phyloP scores from a whole-genome alignment of 805 yeast genomes.

The Lachancea dasiensis region DNA sequence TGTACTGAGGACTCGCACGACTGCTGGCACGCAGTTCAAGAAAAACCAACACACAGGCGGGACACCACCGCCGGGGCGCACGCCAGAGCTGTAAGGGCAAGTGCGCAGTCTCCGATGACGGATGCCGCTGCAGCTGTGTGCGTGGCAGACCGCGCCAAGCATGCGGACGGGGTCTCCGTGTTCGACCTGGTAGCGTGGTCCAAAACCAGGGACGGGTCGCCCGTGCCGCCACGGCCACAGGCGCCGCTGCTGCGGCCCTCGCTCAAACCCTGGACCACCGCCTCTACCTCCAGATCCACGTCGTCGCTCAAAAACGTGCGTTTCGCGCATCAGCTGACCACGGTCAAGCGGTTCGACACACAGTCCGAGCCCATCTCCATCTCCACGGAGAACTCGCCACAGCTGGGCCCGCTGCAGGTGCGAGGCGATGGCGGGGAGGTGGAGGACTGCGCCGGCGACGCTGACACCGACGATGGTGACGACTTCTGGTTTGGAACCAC shows the following conservation, averaged over 20 bases:
- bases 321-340: conserved; percentile 55
- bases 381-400: conserved; percentile 47
- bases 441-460: conserved; percentile 7
- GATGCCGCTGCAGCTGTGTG: too few species aligned
- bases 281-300: conserved; percentile 18
- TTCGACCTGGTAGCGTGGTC: conserved; percentile 8
- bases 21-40: too few species aligned
- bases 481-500: conserved; percentile 19
- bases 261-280: conserved; percentile 5
- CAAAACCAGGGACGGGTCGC: neutral
- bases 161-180: conserved; percentile 3
- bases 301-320: conserved; percentile 49
- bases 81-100: too few species aligned
- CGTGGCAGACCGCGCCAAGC: too few species aligned
- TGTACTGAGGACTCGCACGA: too few species aligned
- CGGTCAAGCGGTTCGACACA: conserved; percentile 59
- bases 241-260: conserved; percentile 6
- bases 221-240: conserved; percentile 1
- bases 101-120: too few species aligned
- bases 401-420: conserved; percentile 18
- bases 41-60: too few species aligned
- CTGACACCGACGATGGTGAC: conserved; percentile 9
- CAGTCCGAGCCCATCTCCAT: conserved; percentile 56
- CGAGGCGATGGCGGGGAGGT: neutral
- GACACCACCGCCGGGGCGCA: too few species aligned